Conservation (phyloP, 163 green algal species). For the Coccomyxa subellipsoidea region DNA sequence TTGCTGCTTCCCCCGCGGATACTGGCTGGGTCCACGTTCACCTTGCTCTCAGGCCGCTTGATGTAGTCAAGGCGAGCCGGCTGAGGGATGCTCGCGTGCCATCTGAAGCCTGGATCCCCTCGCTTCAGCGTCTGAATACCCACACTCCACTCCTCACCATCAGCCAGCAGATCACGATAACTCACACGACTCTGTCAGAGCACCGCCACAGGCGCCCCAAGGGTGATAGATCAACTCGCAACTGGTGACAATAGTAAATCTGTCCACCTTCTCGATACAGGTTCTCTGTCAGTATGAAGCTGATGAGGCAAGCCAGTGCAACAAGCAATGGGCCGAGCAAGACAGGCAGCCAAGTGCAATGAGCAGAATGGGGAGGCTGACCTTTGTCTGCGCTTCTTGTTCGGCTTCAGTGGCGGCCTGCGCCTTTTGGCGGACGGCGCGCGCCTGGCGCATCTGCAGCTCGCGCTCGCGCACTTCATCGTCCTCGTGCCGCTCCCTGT, state of each 20-base stretch:
- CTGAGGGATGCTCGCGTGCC: slow-evolving; percentile 46
- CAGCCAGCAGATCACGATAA: no score
- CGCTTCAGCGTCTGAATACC: slow-evolving; percentile 4
- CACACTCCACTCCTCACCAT: neutral
- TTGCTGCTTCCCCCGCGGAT: slow-evolving; percentile 16
- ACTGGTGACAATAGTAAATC: no score
- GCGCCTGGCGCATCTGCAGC: slow-evolving; percentile 6
- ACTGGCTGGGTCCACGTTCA: slow-evolving; percentile 12
- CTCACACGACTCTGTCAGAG: no score
- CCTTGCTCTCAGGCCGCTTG: slow-evolving; percentile 22
- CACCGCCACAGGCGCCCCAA: no score
- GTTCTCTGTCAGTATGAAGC: no score
- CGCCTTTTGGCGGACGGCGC: neutral
- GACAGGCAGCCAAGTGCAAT: no score
- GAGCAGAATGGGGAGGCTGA: neutral
- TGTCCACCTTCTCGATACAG: no score
- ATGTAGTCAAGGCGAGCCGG: slow-evolving; percentile 52
- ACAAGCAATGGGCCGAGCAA: no score
- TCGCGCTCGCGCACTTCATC: slow-evolving; percentile 21
- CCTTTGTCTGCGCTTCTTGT: slow-evolving; percentile 7
- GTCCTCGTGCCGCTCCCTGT: slow-evolving; percentile 14
- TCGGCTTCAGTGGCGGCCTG: slow-evolving; percentile 4
- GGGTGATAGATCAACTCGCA: no score
- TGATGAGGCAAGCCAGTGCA: no score
- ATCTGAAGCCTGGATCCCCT: slow-evolving; percentile 49